Conservation (phyloP, 345 rosid genomes). For the Gossypium thurberi region DNA sequence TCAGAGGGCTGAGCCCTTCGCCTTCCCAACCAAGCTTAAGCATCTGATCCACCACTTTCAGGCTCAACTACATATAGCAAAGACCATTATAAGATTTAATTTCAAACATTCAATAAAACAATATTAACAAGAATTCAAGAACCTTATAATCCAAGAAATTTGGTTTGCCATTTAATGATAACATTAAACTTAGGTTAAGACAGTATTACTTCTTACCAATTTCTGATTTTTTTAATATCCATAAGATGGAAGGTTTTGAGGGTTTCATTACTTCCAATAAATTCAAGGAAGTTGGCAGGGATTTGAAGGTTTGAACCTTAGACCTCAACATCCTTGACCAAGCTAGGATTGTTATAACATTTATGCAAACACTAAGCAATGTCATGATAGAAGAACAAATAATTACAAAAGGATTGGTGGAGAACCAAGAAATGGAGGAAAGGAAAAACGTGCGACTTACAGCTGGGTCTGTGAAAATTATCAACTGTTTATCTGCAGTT, state of each 20-base stretch:
- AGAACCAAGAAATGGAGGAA: background rate
- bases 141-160: background rate
- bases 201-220: background rate
- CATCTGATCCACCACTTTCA: slow-evolving; percentile 90
- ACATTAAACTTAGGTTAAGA: background rate
- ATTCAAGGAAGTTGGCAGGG: background rate
- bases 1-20: slow-evolving; percentile 59
- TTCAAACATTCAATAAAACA: slow-evolving; percentile 7
- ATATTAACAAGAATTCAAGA: background rate
- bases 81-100: background rate
- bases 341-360: background rate
- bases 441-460: slow-evolving; percentile 45
- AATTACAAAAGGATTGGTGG: background rate
- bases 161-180: background rate
- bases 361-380: background rate
- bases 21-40: slow-evolving; percentile 99
- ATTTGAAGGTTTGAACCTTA: background rate
- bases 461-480: slow-evolving; percentile 88
- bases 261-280: background rate
- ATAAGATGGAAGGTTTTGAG: background rate
- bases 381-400: background rate
- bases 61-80: slow-evolving; percentile 60
- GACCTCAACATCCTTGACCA: background rate
- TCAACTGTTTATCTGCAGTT: slow-evolving; percentile 82
- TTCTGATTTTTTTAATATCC: background rate